Percentiles rank a stretch among this genome's conserved stretches.
Conservation (phyloP, 2,329 filamentous ascomycete genomes). For the Ilyonectria mors-panacis region DNA sequence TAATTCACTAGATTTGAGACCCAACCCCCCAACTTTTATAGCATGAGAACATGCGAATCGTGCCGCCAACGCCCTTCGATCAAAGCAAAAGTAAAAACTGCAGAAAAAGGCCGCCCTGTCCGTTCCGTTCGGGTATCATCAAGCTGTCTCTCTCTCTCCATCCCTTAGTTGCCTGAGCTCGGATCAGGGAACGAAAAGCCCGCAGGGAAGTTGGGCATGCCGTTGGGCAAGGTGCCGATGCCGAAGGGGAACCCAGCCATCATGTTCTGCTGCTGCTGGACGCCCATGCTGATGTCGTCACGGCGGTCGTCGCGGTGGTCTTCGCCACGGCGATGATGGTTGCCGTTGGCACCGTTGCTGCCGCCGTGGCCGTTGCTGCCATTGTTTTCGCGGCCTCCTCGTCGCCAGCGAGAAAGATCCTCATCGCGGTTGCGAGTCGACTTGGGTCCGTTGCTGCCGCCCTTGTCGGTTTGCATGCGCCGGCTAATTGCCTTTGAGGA, state of each 20-base stretch:
- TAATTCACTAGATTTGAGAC: conserved; percentile 2
- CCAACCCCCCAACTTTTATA: conserved; percentile 20
- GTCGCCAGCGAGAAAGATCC: conserved; percentile 52
- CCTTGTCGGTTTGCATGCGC: conserved; percentile 78
- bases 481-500: conserved; percentile 89
- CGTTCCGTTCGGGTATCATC: conserved; percentile 29
- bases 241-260: conserved; percentile 56
- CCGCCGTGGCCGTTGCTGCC: conserved; percentile 40
- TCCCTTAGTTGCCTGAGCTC: conserved; percentile 36
- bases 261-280: conserved; percentile 37
- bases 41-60: conserved; percentile 19
- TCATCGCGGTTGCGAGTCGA: conserved; percentile 67
- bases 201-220: conserved; percentile 60
- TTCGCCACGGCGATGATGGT: conserved; percentile 38
- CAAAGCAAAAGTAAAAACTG: background rate
- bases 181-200: conserved; percentile 58
- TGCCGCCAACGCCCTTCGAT: conserved; percentile 25
- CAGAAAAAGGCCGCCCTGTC: conserved; percentile 10
- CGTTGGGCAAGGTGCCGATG: conserved; percentile 58
- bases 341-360: conserved; percentile 36
- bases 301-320: conserved; percentile 36
- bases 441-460: conserved; percentile 75
- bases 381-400: conserved; percentile 52
- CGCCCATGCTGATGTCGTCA: conserved; percentile 32
- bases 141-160: conserved; percentile 23